phyloP scores from a whole-genome alignment of 768 basidiomycete species.

The Lentinula edodes region DNA sequence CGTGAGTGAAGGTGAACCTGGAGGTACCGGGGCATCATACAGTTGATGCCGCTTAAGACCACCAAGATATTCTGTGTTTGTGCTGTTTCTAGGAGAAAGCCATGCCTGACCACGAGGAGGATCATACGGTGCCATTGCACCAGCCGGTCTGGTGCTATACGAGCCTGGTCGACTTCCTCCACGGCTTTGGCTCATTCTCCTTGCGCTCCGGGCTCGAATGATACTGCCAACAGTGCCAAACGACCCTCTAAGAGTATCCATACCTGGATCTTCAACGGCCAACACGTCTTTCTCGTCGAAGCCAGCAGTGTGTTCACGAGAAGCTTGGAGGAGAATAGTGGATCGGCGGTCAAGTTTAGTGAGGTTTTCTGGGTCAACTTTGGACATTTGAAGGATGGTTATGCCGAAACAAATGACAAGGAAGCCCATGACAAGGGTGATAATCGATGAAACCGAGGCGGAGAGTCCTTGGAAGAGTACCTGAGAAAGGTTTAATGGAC shows the following conservation, averaged over 20 bases:
- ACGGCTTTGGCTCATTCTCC: slow-evolving; percentile 41
- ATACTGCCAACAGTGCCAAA: slow-evolving; percentile 91
- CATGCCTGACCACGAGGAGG: slow-evolving; percentile 17
- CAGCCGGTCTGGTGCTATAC: slow-evolving; percentile 29
- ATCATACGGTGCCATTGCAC: slow-evolving; percentile 28
- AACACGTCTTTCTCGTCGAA: slow-evolving; percentile 64
- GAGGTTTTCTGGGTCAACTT: slow-evolving; percentile 82
- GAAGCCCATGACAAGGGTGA: slow-evolving; percentile 92
- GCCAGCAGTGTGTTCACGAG: slow-evolving; percentile 62
- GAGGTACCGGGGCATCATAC: slow-evolving; percentile 84
- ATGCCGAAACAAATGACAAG: slow-evolving; percentile 89
- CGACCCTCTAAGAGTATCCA: slow-evolving; percentile 86
- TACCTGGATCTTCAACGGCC: slow-evolving; percentile 83
- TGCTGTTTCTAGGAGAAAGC: slow-evolving; percentile 18
- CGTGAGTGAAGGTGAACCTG: slow-evolving; percentile 21
- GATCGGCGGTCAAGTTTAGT: slow-evolving; percentile 81
- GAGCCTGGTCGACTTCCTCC: slow-evolving; percentile 22
- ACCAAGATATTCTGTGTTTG: slow-evolving; percentile 26
- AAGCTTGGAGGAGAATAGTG: slow-evolving; percentile 87
- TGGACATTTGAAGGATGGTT: slow-evolving; percentile 91
- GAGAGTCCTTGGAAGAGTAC: slow-evolving; percentile 89
- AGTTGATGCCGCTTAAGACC: slow-evolving; percentile 77
- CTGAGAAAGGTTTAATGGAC: slow-evolving; percentile 22
- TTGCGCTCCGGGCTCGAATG: slow-evolving; percentile 61
- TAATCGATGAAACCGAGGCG: slow-evolving; percentile 69